phyloP scores from a whole-genome alignment of 2,329 filamentous ascomycete genomes.

The Claviceps lovelessii region DNA sequence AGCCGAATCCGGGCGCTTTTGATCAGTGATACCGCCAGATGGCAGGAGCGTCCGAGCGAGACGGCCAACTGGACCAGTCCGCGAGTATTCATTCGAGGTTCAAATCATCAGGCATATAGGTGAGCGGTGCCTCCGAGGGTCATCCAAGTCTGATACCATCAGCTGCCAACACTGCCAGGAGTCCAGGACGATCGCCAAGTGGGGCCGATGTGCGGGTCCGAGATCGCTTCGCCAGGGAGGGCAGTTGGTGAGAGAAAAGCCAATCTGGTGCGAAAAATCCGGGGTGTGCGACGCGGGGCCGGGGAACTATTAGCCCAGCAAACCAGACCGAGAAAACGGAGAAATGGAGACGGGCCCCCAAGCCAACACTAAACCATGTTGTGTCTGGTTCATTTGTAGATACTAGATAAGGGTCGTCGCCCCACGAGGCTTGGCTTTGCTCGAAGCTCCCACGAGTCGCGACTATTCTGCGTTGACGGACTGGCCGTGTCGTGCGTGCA shows the following conservation, averaged over 20 bases:
- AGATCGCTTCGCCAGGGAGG: background rate
- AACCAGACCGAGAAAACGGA: background rate
- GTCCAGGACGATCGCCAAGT: background rate
- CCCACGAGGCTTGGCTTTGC: too few relatives aligned
- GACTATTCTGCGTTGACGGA: too few relatives aligned
- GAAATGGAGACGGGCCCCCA: background rate
- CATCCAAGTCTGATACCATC: too few relatives aligned
- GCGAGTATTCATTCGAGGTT: background rate
- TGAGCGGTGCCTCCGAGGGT: too few relatives aligned
- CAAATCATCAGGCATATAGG: background rate
- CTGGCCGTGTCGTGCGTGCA: too few relatives aligned
- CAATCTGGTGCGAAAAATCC: background rate
- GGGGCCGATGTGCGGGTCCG: background rate
- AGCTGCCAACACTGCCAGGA: too few relatives aligned
- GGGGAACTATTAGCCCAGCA: background rate
- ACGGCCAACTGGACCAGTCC: background rate
- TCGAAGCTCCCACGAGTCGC: too few relatives aligned
- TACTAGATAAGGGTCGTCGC: too few relatives aligned
- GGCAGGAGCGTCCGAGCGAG: background rate
- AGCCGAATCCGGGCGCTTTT: too few relatives aligned
- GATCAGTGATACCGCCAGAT: background rate
- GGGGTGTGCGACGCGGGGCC: background rate
- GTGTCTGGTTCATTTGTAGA: too few relatives aligned
- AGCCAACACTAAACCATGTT: too few relatives aligned
- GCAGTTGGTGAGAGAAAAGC: conserved; percentile 2